Evolutionary conservation across 1,284 basidiomycete species (phyloP).

Genomic region (Leccinum subrobustum): DNA sequence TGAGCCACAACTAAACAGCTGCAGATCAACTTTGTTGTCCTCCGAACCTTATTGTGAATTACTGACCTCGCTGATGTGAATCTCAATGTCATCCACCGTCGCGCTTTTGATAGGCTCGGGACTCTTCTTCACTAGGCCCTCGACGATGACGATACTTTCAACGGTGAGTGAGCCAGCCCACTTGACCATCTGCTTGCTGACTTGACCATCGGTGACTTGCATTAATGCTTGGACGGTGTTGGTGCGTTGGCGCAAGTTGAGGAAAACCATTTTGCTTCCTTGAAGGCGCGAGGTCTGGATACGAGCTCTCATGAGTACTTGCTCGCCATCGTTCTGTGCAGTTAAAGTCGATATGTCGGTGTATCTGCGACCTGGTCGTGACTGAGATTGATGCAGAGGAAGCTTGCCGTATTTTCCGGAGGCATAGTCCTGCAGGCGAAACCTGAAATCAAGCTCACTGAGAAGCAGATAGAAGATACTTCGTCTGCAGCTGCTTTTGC

Average conservation of each 20-base stretch:
- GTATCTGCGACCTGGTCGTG: constrained; percentile 49
- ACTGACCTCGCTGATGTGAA: constrained; percentile 78
- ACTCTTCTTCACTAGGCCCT: constrained; percentile 82
- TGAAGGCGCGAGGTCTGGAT: constrained; percentile 92
- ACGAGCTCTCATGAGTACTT: constrained; percentile 84
- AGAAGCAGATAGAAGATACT: constrained; percentile 38
- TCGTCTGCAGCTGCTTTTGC: constrained; percentile 71
- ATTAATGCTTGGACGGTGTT: constrained; percentile 91
- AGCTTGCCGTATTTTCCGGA: constrained; percentile 86
- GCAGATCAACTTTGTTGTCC: constrained; percentile 3
- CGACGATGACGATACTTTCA: constrained; percentile 92
- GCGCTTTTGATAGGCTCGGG: constrained; percentile 90
- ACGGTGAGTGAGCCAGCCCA: constrained; percentile 79
- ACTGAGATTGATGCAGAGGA: constrained; percentile 91
- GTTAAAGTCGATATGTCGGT: constrained; percentile 70
- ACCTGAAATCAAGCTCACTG: constrained; percentile 7
- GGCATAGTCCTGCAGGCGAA: constrained; percentile 70
- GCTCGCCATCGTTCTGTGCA: constrained; percentile 71
- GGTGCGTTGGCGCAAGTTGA: constrained; percentile 87
- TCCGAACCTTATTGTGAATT: background rate
- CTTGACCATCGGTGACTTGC: constrained; percentile 71
- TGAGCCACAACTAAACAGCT: constrained; percentile 71
- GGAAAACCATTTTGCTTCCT: constrained; percentile 93
- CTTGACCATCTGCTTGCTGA: constrained; percentile 98
- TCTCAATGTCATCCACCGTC: constrained; percentile 85